Percentiles rank a stretch among this genome's conserved stretches.
phyloP scores from a whole-genome alignment of 2,329 filamentous ascomycete genomes.

The Pestalotiopsis sp. region DNA sequence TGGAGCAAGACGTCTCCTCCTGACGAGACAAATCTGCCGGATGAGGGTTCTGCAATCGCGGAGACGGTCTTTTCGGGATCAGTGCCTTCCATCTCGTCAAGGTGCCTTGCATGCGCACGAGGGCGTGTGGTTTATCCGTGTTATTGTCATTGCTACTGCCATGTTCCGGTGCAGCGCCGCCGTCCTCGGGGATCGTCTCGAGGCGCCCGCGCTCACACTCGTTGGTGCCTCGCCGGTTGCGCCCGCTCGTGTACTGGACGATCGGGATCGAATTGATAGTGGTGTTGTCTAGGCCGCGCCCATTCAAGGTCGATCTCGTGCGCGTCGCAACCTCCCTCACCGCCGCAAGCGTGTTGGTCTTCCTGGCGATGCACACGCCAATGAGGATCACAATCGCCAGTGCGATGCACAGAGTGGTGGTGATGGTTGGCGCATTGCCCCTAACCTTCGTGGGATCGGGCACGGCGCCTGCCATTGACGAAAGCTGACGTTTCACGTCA shows the following conservation, averaged over 20 bases:
- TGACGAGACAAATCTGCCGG: not conserved
- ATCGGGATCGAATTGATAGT: conserved; percentile 9
- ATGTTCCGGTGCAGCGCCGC: not conserved
- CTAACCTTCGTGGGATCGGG: conserved; percentile 1
- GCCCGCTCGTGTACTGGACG: not conserved
- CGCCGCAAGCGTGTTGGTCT: conserved; percentile 5
- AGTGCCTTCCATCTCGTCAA: not conserved
- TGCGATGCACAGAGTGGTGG: not conserved
- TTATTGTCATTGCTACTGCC: not conserved
- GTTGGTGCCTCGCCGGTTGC: not conserved
- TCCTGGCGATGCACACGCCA: conserved; percentile 1
- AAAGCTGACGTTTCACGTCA: not conserved
- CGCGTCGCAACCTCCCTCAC: not conserved
- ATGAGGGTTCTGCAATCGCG: conserved; percentile 5
- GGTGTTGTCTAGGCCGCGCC: not conserved
- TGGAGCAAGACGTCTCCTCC: conserved; percentile 7
- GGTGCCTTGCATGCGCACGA: not conserved
- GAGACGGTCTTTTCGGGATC: not conserved
- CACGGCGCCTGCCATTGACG: not conserved
- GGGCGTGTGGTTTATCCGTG: not conserved
- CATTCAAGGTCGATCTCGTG: not conserved
- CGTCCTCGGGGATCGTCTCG: conserved; percentile 6
- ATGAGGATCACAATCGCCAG: conserved; percentile 5
- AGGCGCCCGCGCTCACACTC: not conserved
- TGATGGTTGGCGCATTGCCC: conserved; percentile 6